Evolutionary conservation across 805 yeast species (phyloP).

Genomic region (Saccharomyces eubayanus): DNA sequence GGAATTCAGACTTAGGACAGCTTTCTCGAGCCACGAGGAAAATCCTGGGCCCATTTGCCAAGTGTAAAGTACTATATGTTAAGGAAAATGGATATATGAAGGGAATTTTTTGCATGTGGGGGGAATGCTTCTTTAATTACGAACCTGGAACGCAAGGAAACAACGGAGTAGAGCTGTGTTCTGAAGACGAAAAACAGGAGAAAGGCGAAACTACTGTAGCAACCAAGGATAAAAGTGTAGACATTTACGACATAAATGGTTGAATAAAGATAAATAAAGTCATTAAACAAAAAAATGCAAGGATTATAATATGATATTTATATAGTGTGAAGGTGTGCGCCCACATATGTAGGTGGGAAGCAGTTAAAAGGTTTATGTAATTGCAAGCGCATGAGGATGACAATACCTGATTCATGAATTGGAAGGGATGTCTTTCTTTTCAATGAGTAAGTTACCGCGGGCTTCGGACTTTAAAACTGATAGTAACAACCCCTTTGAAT

Average conservation of each 20-base stretch:
- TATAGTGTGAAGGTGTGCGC: background rate
- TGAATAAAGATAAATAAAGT: background rate
- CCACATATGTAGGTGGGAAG: background rate
- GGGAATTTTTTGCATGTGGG: conserved; percentile 57
- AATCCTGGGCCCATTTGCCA: conserved; percentile 37
- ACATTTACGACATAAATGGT: background rate
- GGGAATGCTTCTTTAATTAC: conserved; percentile 35
- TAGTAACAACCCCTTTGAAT: conserved; percentile 13
- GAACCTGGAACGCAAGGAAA: background rate
- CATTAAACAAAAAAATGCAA: background rate
- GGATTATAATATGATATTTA: conserved; percentile 4
- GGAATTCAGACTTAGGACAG: conserved; percentile 48
- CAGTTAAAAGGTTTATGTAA: background rate
- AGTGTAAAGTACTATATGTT: conserved; percentile 40
- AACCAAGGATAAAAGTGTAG: conserved; percentile 3
- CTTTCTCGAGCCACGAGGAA: conserved; percentile 39
- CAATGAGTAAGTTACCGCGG: conserved; percentile 15
- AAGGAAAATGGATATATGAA: conserved; percentile 37
- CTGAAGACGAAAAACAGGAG: background rate
- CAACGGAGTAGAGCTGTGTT: background rate
- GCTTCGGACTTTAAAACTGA: conserved; percentile 14
- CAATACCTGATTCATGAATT: conserved; percentile 10
- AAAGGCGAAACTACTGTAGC: background rate
- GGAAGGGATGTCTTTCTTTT: conserved; percentile 20
- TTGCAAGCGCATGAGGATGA: background rate